These are phyloP conservation scores for Flaveria floridana DNA, from an alignment of 140 eudicot species.

Conservation along the genomic window DNA sequence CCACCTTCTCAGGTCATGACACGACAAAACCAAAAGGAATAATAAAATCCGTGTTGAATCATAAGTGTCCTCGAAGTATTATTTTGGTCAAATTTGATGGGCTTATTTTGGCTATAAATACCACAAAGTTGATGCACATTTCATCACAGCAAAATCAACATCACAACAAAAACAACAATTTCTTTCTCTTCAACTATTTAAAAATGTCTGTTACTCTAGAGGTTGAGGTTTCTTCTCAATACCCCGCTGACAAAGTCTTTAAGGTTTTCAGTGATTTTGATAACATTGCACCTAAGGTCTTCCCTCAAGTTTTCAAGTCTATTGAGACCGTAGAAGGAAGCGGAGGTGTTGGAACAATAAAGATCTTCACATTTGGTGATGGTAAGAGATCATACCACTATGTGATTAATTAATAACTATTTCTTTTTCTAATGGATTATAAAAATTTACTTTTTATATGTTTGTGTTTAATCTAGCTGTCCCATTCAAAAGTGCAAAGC, in stretches of 20 bases:
- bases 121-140: background rate
- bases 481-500: background rate
- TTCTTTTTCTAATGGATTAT: no score
- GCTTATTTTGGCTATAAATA: background rate
- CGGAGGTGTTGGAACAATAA: background rate
- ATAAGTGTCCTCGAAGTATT: background rate
- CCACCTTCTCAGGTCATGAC: background rate
- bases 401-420: no score
- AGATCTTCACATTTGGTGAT: background rate
- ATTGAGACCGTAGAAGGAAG: background rate
- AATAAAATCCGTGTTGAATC: background rate
- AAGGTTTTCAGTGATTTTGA: background rate
- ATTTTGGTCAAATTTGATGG: background rate
- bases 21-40: background rate
- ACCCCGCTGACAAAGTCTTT: background rate
- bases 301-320: constrained; percentile 11
- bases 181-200: background rate
- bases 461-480: background rate
- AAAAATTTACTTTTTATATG: background rate
- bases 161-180: background rate
- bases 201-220: background rate
- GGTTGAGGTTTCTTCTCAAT: constrained; percentile 4
- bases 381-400: background rate
- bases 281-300: background rate
- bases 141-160: background rate